Evolutionary conservation across 768 basidiomycete genomes (phyloP).

Genomic region (Collybia sp.): DNA sequence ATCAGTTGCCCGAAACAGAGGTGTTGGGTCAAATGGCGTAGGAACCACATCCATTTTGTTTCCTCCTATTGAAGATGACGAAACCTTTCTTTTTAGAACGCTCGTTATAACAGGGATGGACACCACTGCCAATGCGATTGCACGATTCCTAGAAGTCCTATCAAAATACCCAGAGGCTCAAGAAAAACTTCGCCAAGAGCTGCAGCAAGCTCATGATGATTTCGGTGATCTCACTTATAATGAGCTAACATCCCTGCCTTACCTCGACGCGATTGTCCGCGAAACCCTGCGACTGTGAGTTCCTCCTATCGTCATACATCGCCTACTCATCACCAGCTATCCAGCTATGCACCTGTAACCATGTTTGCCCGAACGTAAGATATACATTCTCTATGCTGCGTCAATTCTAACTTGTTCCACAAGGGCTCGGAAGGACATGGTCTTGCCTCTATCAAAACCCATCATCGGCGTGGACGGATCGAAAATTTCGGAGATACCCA

Average conservation of each 20-base stretch:
- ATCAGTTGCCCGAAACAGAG: conserved; percentile 23
- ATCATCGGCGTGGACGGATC: conserved; percentile 18
- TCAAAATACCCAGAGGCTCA: conserved; percentile 24
- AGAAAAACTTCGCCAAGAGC: conserved; percentile 23
- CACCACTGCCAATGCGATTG: conserved; percentile 25
- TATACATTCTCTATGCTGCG: neutral
- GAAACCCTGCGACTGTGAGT: conserved; percentile 29
- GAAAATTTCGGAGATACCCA: conserved; percentile 17
- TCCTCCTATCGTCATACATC: neutral
- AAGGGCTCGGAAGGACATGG: conserved; percentile 20
- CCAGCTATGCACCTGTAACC: conserved; percentile 17
- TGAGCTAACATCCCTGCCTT: conserved; percentile 20
- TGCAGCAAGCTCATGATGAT: conserved; percentile 8
- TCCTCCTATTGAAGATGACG: neutral
- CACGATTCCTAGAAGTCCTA: conserved; percentile 22
- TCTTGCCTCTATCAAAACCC: conserved; percentile 26
- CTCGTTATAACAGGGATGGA: conserved; percentile 28
- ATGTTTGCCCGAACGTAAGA: conserved; percentile 18
- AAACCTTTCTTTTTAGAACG: conserved; percentile 15
- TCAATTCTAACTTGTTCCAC: neutral
- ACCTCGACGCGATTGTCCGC: conserved; percentile 28
- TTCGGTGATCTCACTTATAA: conserved; percentile 17
- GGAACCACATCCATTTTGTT: neutral
- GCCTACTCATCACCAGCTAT: neutral
- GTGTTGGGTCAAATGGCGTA: conserved; percentile 14